Evolutionary conservation across 2,329 filamentous ascomycete species (phyloP), one percentile per base, ranked within the genome.

Genomic region (Cytospora mali): DNA sequence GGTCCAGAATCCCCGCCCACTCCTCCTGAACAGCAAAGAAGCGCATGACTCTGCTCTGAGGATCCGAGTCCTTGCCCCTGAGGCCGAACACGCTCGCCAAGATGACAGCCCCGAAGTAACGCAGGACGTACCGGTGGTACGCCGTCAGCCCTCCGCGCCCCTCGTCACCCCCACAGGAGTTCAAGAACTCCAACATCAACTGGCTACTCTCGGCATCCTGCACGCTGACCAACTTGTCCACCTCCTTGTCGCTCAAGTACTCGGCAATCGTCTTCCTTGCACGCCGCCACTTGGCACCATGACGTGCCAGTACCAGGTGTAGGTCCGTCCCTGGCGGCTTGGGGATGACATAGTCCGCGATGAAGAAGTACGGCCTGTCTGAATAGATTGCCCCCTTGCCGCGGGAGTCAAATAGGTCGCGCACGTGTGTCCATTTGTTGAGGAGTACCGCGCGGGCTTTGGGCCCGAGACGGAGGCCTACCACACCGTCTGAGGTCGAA

Each of bases 341-440:
- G 9, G 66, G 66, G n/a, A 69, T 42, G 6, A 69, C 61, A 13
- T 67, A 62, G 9, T 64, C 48, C 23, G 50, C 61, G 11, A 66
- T 55, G 31, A 49, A 48, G 13, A 68, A 31, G n/a, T 50, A 18
- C 7, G 68, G 69, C 6, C 69, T 61, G 6, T 67, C 66, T 5
- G 69, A 69, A 57, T 69, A 71, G 35, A 69, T 59, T 6, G 62
- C 66, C 9, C 61, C 55, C 18, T 62, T 62, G 6, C 66, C 68
- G n/a, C 66, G 67, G 52, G 62, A 64, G 56, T 69, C 66, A 6
- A 71, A 64, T 13, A 71, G 67, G 23, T 71, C 69, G 28, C 64
- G 61, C 27, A 65, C 68, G 10, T 62, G 55, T 27, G 62, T 65
- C 68, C 65, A 69, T 51, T 55, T 70, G n/a, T 64, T 68, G 6